Base-by-base conservation (phyloP, 2,329 filamentous ascomycete species). In the Penicillium rolfsii region DNA sequence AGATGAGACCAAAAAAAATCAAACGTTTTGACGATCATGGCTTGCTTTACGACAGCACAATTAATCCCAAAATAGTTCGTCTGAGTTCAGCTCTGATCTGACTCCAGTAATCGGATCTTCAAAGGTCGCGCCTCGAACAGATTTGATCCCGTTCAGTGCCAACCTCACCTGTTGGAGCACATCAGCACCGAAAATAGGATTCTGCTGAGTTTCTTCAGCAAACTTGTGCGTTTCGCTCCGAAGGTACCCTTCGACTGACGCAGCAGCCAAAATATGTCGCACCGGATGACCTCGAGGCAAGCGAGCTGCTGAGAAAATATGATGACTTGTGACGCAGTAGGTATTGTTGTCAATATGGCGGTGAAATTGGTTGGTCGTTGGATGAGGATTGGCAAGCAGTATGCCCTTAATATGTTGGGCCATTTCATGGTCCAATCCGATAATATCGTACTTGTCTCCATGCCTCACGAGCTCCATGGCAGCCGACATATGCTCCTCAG, bases 381-480 rank as follows among this genome's bases (percentile, higher is more conserved):
- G 46, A 52, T 62, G n/a, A n/a, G 46, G 55, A 41, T 56, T 60
- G 43, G 55, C 40, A 14, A 22, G 3, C 2, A 61, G 24, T 19
- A 53, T 48, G 2, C 52, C 24, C 45, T 57, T 63, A 43, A 64
- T 60, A 14, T 58, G 57, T 24, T 45, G 16, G 11, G 56, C 52
- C 24, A 63, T 57, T 30, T 16, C 1, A 2, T 5, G 0, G 26
- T 64, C 61, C 4, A 64, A 6, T 5, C 24, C 30, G 5, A 5
- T 3, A 11, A 67, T 59, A 19, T 24, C 5, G 19, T 57, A 62
- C 60, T 38, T 67, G 8, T 66, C 60, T 4, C 57, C 63, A 16
- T 67, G 52, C 5, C 58, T 59, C 1, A 48, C 61, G 2, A 69
- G 41, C 40, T 66, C 63, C 8, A 65, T 58, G 1, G 55, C 11